Conservation (phyloP, 495 filamentous ascomycete species). For the Pseudomonodictys pantanalensis region DNA sequence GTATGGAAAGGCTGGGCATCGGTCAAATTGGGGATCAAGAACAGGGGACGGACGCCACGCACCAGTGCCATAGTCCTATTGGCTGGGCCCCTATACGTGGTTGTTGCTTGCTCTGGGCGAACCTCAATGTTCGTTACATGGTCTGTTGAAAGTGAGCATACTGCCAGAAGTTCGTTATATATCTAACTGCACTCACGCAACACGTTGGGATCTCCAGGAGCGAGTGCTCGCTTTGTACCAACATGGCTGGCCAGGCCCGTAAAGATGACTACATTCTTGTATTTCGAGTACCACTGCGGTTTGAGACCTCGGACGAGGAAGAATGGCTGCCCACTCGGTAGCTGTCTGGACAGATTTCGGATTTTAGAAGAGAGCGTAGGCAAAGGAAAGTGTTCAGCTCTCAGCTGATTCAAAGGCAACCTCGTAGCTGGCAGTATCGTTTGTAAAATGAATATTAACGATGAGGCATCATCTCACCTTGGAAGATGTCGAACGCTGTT, state of each 20-base stretch:
- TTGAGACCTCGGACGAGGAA: not conserved
- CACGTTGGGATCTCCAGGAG: not conserved
- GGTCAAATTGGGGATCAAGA: too few relatives aligned
- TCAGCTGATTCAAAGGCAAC: not conserved
- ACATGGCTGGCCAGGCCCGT: not conserved
- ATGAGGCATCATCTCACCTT: not conserved
- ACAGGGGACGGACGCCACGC: not conserved
- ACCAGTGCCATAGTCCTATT: not conserved
- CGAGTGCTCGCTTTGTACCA: not conserved
- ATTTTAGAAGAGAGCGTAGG: not conserved
- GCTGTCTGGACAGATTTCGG: not conserved
- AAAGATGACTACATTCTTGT: not conserved
- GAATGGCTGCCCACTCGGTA: not conserved
- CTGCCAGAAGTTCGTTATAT: too few relatives aligned
- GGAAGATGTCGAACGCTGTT: not conserved
- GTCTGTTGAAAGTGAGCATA: not conserved
- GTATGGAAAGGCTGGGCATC: conserved; percentile 2
- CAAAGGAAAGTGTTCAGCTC: not conserved
- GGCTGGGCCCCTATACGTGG: not conserved
- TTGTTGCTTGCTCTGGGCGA: not conserved
- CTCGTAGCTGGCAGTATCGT: not conserved
- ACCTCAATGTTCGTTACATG: not conserved
- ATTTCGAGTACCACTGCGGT: not conserved
- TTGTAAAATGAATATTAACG: not conserved
- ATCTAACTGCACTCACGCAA: not conserved